Base-by-base conservation (phyloP, 2,329 filamentous ascomycete species). In the Penicillium corylophilum region DNA sequence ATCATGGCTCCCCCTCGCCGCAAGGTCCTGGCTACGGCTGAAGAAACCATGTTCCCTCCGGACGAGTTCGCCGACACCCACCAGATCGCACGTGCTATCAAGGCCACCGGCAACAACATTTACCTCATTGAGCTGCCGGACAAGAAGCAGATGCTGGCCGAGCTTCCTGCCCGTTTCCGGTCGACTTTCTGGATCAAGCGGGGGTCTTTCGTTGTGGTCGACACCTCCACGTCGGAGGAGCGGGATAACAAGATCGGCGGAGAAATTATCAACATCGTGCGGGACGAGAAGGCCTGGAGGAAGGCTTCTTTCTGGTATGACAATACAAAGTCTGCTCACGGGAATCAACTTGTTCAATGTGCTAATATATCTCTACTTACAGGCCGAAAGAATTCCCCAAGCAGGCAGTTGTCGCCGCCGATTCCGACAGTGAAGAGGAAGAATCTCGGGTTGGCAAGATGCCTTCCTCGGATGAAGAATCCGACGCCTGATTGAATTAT, bases 161-260 rank as follows among this genome's bases (percentile, higher is more conserved):
- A 96, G 77, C 83, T 99, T 18, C 87, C 89, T 9, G 78, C 90
- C 23, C 85, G 86, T 36, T 96, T 97, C 69, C 88, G 93, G 55
- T 94, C 90, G 59, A 94, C 90, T 2, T 90, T 97, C 57, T 97
- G 90, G 89, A 88, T 97, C 70, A 92, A 89, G 72, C 85, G 90
- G 16, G 89, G 91, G 26, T 90, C 90, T 0, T 97, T 87, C 71
- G 91, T 96, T 26, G 75, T 97, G 10, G 81, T 96, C 13, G 89
- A 97, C 60, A 87, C 83, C 22, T 79, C 80, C 26, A 78, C 82
- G 2, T 77, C 86, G 33, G 83, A 85, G 24, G 83, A 81, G 22
- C 76, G 85, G 46, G 86, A 87, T 40, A 90, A 90, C 64, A 91
- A 90, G 70, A 82, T 95, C 12, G 81, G 83, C 46, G 94, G 93